Evolutionary conservation across 345 rosid species (phyloP), one percentile per base, ranked within the genome.

Genomic region (Iberis pinnata): DNA sequence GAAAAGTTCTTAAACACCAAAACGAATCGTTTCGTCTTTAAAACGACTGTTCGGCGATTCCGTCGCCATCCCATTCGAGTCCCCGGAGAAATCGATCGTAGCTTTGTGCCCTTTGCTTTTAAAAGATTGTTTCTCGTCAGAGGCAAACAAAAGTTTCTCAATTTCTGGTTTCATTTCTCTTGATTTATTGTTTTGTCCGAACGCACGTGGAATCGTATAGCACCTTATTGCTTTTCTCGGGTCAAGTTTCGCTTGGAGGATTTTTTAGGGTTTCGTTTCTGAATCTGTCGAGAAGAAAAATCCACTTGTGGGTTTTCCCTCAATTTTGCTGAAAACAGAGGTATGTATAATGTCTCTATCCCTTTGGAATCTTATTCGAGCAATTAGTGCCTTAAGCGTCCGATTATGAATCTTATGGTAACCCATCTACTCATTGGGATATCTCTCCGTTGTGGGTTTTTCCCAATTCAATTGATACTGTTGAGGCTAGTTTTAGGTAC

Each of bases 11-110:
- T 1, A 7, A 16, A 10, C 38, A 3, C 16, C 52, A 43, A 65
- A 65, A 65, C 70, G 70, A 1, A 2, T 43, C 70, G 64, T 57
- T 57, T 57, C 4, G 53, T 22, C 56, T 65, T 57, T 56, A 57
- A 64, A 49, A n/a, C n/a, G n/a, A n/a, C n/a, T n/a, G n/a, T n/a
- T n/a, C 51, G 64, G 63, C 64, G 58, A 48, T 57, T 57, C 64
- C 64, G 70, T 57, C 70, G 63, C 58, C 45, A 49, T 56, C n/a
- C n/a, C 64, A 65, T 49, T 53, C 33, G 47, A 65, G 65, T 39
- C 67, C n/a, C 67, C 57, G 63, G 66, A 53, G 56, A 48, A 48
- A 68, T 61, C 67, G 62, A 68, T 53, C 72, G 41, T 49, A 47
- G 40, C 58, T 22, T 22, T 53, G 46, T 56, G 52, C 47, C 47